Evolutionary conservation across 257 asterid species (phyloP), one percentile per base, ranked within the genome.

Genomic region (Cynanchum wilfordii): DNA sequence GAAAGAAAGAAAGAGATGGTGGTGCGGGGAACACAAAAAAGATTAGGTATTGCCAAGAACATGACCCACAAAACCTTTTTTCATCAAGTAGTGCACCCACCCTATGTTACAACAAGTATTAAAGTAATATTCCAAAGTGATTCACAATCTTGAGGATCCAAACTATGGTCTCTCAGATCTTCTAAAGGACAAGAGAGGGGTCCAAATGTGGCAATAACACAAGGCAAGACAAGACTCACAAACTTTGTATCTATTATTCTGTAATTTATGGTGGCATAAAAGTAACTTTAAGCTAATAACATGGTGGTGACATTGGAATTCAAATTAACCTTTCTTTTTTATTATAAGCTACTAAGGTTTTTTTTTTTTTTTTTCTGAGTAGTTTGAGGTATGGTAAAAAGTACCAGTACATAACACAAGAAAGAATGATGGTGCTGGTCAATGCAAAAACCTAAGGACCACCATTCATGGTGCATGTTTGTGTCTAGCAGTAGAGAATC

Each of bases 361-460:
- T 68, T 68, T 70, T 68, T 33, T 33, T 49, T 22, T n/a, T 60
- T 68, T 65, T 73, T n/a, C n/a, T 70, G 74, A 45, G 67, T 59
- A 65, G 83, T 56, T 52, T 78, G 69, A 76, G 79, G 73, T 56
- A 58, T 66, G 44, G 40, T 4, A 66, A 68, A 30, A 75, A 76
- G 73, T 56, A 66, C 76, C 59, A 54, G 10, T 63, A 76, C 79
- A 69, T 45, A 80, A 69, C 71, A 77, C 78, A 38, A 86, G 77
- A 36, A 25, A 63, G 47, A 76, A 81, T 74, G 82, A 82, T 78
- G 79, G 65, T 79, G 78, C 33, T 59, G 83, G 89, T 79, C 82
- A 84, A 80, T 62, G 77, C 73, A 70, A 84, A 73, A 70, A 82
- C 76, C 84, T 71, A 81, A 82, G 82, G 86, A 83, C 81, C 88